Conservation (phyloP, 169 alveolate genomes). For the Eimeria falciformis region DNA sequence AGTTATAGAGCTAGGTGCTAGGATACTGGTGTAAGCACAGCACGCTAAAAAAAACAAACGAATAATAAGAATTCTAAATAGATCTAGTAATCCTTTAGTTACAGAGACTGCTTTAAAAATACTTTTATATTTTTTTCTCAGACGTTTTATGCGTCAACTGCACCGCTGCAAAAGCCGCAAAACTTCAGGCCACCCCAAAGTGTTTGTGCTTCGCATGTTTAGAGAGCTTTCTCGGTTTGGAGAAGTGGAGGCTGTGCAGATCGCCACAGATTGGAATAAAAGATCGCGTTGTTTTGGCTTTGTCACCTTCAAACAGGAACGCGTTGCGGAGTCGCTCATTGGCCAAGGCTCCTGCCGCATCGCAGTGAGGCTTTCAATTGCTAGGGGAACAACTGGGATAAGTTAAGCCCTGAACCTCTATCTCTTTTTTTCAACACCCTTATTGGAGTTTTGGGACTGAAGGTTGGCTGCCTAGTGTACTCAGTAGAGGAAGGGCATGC, state of each 20-base stretch:
- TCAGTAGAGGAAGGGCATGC: no score
- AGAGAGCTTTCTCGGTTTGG: neutral
- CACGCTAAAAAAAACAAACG: neutral
- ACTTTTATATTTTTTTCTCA: no score
- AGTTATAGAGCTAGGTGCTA: neutral
- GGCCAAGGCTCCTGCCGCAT: neutral
- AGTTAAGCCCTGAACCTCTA: no score
- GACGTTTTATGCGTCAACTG: no score
- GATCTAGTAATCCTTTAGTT: no score
- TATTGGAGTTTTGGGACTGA: no score
- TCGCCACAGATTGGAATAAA: neutral
- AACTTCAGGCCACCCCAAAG: no score
- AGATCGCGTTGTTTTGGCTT: neutral
- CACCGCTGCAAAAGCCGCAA: no score
- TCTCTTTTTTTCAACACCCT: no score
- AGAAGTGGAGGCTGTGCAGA: conserved; percentile 1
- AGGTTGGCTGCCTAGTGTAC: no score
- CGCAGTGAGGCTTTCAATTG: neutral
- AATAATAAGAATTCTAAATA: no score
- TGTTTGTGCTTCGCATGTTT: neutral
- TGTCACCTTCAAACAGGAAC: neutral
- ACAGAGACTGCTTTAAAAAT: neutral
- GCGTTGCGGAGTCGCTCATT: neutral
- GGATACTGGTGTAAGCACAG: no score
- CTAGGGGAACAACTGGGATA: neutral